Evolutionary conservation across 768 basidiomycete species (phyloP), one percentile per base, ranked within the genome.

Genomic region (Pleurotus giganteus): DNA sequence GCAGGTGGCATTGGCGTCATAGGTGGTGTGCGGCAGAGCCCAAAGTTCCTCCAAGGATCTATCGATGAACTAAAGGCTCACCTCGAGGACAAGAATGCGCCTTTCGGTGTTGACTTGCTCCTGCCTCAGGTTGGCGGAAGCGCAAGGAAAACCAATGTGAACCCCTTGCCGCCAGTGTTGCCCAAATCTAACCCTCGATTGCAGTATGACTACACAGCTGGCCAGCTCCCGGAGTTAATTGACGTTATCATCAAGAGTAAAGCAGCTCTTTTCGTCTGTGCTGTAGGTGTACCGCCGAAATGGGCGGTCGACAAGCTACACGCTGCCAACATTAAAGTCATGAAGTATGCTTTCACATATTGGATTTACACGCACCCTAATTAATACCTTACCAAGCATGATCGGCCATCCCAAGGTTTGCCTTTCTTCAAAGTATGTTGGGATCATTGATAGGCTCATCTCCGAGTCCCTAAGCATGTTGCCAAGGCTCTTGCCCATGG

Each of bases 1-100:
- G 15, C 21, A 80, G 82, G 85, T 61, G 90, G 89, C 4, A 85
- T 89, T 60, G 94, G 94, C 19, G 91, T 94, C 62, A 93, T 95
- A 59, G 94, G 92, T 2, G 94, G 93, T 29, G 68, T 89, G 42
- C 79, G 81, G 32, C 87, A 88, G 63, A 88, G 77, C 50, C 89
- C 88, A 19, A 85, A 83, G 61, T 79, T 89, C 61, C 81, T 92
- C 21, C 77, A 82, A 59, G 74, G 78, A 24, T 78, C 76, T 15
- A 89, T 90, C 45, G 76, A 85, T 21, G 88, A 91, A 62, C 69
- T 94, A 61, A 93, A 91, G 71, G 77, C 74, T 32, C 71, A 84
- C 63, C 75, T 96, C 12, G 84, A 88, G 61, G 82, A 92, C 72
- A 81, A 85, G 72, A 78, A 80, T 58, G 88, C 86, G 1, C 87